Percentiles rank a stretch among this genome's conserved stretches.
phyloP scores from a whole-genome alignment of 2,329 filamentous ascomycete species.

The Keithomyces neogunnii region DNA sequence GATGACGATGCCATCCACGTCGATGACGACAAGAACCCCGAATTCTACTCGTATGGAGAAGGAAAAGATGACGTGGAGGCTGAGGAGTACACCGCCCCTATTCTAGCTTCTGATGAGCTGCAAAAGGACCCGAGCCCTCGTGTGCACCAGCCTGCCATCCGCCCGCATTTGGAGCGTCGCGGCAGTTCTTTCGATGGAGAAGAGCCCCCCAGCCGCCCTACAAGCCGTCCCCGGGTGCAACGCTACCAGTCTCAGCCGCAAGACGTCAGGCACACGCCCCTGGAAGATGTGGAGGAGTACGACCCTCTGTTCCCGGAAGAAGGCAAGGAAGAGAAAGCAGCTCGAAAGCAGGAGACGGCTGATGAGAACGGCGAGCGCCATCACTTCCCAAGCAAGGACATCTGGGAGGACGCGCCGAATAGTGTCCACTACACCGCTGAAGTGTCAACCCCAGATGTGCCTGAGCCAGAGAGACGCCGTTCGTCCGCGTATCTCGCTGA shows the following conservation, averaged over 20 bases:
- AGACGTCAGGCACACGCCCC: slow-evolving; percentile 55
- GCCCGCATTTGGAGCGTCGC: slow-evolving; percentile 59
- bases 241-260: slow-evolving; percentile 43
- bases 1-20: slow-evolving; percentile 64
- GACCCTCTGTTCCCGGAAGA: slow-evolving; percentile 90
- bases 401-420: slow-evolving; percentile 93
- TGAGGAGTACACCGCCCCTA: slow-evolving; percentile 62
- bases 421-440: slow-evolving; percentile 73
- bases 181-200: slow-evolving; percentile 49
- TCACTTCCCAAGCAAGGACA: slow-evolving; percentile 83
- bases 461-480: slow-evolving; percentile 29
- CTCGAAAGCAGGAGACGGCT: slow-evolving; percentile 16
- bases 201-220: slow-evolving; percentile 52
- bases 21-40: slow-evolving; percentile 44
- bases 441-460: slow-evolving; percentile 66
- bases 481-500: slow-evolving; percentile 19
- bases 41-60: slow-evolving; percentile 28
- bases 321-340: slow-evolving; percentile 37
- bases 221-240: slow-evolving; percentile 50
- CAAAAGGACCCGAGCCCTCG: slow-evolving; percentile 62
- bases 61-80: slow-evolving; percentile 47
- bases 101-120: slow-evolving; percentile 83
- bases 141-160: slow-evolving; percentile 70
- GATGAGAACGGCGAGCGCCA: slow-evolving; percentile 49
- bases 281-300: slow-evolving; percentile 88